Base-by-base conservation (phyloP, 805 yeast species). In the Vanderwaltozyma polyspora region DNA sequence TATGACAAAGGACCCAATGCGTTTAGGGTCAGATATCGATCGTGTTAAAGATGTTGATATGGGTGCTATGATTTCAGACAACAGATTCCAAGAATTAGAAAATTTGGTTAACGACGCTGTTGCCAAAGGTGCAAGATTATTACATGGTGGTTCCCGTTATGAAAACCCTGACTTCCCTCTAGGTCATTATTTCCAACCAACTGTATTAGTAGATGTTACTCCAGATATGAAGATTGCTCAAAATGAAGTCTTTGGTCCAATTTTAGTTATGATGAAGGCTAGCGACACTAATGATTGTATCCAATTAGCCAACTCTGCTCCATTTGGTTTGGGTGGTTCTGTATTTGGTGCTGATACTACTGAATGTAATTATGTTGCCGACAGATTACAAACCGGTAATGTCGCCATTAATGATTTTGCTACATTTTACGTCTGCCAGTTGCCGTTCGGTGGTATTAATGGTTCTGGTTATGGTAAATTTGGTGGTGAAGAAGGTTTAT, bases 401-500 rank as follows among this genome's bases (percentile, higher is more conserved):
- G 94, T 91, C 31, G 95, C 98, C 7, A 83, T 91, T 41, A 91
- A 91, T 57, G 99, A 91, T 63, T 91, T 91, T 66, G 99, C 97
- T 6, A 89, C 97, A 0, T 91, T 76, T 52, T 85, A 87, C 51
- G 84, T 91, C 24, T 87, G 95, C 45, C 98, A 91, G 60, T 67
- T 91, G 46, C 99, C 99, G 22, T 91, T 91, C 61, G 99, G 99
- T 35, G 99, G 99, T 21, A 73, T 73, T 19, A 78, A 78, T 45
- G 91, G 86, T 30, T 81, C 94, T 5, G 99, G 99, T 0, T 91
- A 86, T 52, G 98, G 98, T 37, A 89, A 89, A 55, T 91, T 91
- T 63, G 95, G 95, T 16, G 99, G 99, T 31, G 94, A 80, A 54
- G 99, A 91, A 65, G 99, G 99, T 2, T 66, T 91, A 28, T 73